A percentile compares a stretch with the other conserved stretches of the same genome.
phyloP scores from a whole-genome alignment of 768 basidiomycete species.

The Austroboletus eburneus region DNA sequence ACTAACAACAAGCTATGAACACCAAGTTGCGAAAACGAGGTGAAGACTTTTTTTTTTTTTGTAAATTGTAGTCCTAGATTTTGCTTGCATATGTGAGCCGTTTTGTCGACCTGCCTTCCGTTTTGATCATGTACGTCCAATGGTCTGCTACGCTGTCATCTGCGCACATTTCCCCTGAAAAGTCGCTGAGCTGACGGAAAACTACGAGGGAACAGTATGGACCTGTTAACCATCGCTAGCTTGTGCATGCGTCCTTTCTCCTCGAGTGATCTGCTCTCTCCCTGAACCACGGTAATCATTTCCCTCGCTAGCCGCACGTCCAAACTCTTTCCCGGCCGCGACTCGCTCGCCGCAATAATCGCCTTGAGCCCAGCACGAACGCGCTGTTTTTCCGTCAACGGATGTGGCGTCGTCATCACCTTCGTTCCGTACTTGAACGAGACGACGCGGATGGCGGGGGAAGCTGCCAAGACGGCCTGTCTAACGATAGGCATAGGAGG shows the following conservation, averaged over 20 bases:
- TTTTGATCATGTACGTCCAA: conserved; percentile 13
- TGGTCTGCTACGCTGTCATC: conserved; percentile 16
- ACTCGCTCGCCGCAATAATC: conserved; percentile 62
- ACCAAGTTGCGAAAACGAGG: too few relatives aligned
- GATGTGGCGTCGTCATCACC: conserved; percentile 58
- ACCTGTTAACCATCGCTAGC: conserved; percentile 77
- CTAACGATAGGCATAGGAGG: conserved; percentile 80
- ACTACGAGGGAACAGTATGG: conserved; percentile 21
- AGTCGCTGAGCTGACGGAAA: conserved; percentile 1
- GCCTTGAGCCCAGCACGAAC: conserved; percentile 64
- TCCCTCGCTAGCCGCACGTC: conserved; percentile 77
- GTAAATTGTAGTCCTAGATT: too few relatives aligned
- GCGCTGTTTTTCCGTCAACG: conserved; percentile 79
- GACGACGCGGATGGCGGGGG: conserved; percentile 66
- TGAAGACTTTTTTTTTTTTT: too few relatives aligned
- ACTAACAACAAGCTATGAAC: conserved; percentile 34
- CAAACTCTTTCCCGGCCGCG: conserved; percentile 50
- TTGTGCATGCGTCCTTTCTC: conserved; percentile 63
- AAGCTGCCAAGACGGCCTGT: conserved; percentile 60
- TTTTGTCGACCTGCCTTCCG: too few relatives aligned
- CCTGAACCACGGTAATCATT: conserved; percentile 63
- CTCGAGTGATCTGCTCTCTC: conserved; percentile 53
- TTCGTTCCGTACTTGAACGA: conserved; percentile 63
- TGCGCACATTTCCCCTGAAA: conserved; percentile 23
- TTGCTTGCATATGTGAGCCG: too few relatives aligned